Evolutionary conservation across 805 yeast species (phyloP), one percentile per base, ranked within the genome.

Genomic region (Starmera pachycereana): DNA sequence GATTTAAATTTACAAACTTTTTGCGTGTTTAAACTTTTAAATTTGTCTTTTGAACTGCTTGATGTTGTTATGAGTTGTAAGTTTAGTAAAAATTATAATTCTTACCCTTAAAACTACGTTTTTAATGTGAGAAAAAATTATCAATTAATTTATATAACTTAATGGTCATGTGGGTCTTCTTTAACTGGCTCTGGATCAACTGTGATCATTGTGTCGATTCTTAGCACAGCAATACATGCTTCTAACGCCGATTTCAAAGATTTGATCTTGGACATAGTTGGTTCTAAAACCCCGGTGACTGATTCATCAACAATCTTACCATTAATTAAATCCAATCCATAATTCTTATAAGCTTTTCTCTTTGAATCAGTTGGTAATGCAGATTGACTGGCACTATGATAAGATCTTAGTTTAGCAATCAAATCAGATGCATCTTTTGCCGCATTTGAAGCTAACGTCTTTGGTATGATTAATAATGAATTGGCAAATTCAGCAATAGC

Each of bases 401-500:
- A 90, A 2, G 97, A 83, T 63, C 99, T 81, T 54, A 92, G 72
- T 64, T 89, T 92, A 44, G 98, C 95, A 48, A 92, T 87, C 50
- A 92, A 74, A 47, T 94, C 99, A 29, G 90, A 78, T 1, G 97
- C 79, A 63, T 92, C 99, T 63, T 90, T 92, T 34, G 97, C 99
- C 8, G 98, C 98, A 58, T 92, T 92, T 30, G 85, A 88, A 2
- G 97, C 97, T 52, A 92, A 67, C 2, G 97, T 92, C 73, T 90
- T 92, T 61, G 99, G 99, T 50, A 92, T 90, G 14, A 88, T 74
- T 42, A 92, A 71, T 51, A 92, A 68, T 1, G 97, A 89, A 48
- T 74, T 73, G 31, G 98, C 97, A 69, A 92, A 92, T 66, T 90
- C 98, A 1, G 97, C 95, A 65, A 92, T 92, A 13, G 98, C 97